These are phyloP conservation scores for Salvia rosmarinus DNA, from an alignment of 257 asterid genomes.

Conservation along the genomic window DNA sequence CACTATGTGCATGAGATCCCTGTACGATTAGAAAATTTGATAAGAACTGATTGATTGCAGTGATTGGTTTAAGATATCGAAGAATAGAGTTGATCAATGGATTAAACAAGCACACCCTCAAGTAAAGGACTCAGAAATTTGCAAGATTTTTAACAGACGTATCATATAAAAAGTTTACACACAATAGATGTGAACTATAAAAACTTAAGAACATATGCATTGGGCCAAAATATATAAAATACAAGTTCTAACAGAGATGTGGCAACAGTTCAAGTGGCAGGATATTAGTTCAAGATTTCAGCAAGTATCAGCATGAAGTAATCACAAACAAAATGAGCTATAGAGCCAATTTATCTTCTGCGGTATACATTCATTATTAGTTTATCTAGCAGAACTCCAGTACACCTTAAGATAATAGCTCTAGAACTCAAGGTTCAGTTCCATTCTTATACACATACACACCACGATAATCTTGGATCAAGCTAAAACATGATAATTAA, in stretches of 20 bases:
- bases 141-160: slow-evolving; percentile 24
- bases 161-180: neutral
- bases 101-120: slow-evolving; percentile 17
- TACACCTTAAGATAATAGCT: slow-evolving; percentile 4
- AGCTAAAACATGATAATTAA: slow-evolving; percentile 11
- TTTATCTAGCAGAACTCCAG: slow-evolving; percentile 21
- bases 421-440: slow-evolving; percentile 11
- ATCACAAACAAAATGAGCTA: slow-evolving; percentile 1
- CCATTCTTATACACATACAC: slow-evolving; percentile 4
- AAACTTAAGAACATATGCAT: slow-evolving; percentile 20
- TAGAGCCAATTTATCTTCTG: neutral
- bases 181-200: slow-evolving; percentile 20
- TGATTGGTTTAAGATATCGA: slow-evolving; percentile 16
- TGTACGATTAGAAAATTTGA: slow-evolving; percentile 52
- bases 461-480: neutral
- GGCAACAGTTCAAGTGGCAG: slow-evolving; percentile 15
- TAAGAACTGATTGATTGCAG: slow-evolving; percentile 36
- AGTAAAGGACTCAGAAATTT: slow-evolving; percentile 13
- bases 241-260: neutral
- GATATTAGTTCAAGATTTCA: slow-evolving; percentile 21
- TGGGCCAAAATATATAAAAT: slow-evolving; percentile 3
- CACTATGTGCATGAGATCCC: slow-evolving; percentile 96
- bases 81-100: slow-evolving; percentile 12
- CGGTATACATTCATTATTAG: neutral
- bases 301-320: slow-evolving; percentile 13